A percentile compares a stretch with the other conserved stretches of the same genome.
phyloP scores from a whole-genome alignment of 805 yeast species.

The Kodamaea fukazawae region DNA sequence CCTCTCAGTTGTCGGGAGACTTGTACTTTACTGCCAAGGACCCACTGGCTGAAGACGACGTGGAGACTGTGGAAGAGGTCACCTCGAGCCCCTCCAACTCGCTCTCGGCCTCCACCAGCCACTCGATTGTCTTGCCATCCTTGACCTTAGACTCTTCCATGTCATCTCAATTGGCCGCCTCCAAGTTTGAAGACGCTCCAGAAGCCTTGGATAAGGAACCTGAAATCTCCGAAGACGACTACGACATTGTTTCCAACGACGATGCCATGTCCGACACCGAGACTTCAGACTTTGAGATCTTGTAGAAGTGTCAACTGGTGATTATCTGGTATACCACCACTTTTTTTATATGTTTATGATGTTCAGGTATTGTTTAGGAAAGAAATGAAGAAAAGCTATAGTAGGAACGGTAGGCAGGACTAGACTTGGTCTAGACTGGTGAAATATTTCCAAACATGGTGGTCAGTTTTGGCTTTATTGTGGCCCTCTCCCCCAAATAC shows the following conservation, averaged over 20 bases:
- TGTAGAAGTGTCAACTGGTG: constrained; percentile 13
- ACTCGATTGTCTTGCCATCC: constrained; percentile 30
- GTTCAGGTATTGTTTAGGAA: constrained; percentile 5
- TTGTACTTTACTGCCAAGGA: constrained; percentile 12
- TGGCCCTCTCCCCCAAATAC: neutral
- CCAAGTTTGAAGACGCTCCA: neutral
- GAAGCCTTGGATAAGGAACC: constrained; percentile 4
- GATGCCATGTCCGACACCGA: constrained; percentile 13
- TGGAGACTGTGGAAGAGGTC: neutral
- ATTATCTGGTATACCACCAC: constrained; percentile 16
- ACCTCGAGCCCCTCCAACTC: neutral
- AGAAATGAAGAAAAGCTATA: neutral
- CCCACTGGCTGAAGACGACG: neutral
- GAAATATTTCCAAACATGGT: neutral
- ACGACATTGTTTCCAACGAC: constrained; percentile 31
- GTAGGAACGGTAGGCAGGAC: too few species aligned
- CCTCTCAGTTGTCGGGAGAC: constrained; percentile 23
- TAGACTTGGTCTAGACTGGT: too few species aligned
- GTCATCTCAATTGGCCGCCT: constrained; percentile 8
- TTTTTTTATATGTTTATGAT: constrained; percentile 6
- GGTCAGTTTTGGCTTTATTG: neutral
- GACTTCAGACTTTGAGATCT: constrained; percentile 36
- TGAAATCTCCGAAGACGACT: constrained; percentile 23
- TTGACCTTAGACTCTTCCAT: constrained; percentile 27
- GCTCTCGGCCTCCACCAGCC: constrained; percentile 15